phyloP scores from a whole-genome alignment of 2,329 filamentous ascomycete genomes.

The Lachnellula cervina region DNA sequence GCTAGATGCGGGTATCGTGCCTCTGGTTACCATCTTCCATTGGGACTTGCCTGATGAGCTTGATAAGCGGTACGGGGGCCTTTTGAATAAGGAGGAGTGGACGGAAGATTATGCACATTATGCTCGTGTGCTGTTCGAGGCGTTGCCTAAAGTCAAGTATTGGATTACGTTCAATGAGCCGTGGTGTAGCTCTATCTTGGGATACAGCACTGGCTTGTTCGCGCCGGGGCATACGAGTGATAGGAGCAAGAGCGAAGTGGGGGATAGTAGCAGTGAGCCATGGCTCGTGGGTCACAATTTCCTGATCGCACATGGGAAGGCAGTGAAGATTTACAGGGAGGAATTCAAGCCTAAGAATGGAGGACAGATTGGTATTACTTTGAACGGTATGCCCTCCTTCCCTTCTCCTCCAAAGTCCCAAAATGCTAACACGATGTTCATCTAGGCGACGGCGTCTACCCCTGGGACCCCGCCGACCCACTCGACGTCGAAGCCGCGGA shows the following conservation, averaged over 20 bases:
- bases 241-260: constrained; percentile 62
- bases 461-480: constrained; percentile 74
- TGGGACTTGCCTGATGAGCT: constrained; percentile 81
- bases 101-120: constrained; percentile 76
- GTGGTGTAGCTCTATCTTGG: constrained; percentile 77
- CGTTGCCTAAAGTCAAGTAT: constrained; percentile 71
- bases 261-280: constrained; percentile 71
- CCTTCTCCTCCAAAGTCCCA: background rate
- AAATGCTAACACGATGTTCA: background rate
- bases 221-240: constrained; percentile 80
- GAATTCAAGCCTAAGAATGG: constrained; percentile 70
- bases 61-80: constrained; percentile 74
- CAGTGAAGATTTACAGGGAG: constrained; percentile 76
- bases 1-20: constrained; percentile 68
- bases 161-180: constrained; percentile 94
- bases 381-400: constrained; percentile 58
- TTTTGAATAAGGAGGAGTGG: constrained; percentile 78
- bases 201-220: constrained; percentile 72
- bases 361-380: constrained; percentile 80
- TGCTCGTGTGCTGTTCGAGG: constrained; percentile 69
- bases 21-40: constrained; percentile 80
- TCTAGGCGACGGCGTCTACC: constrained; percentile 71
- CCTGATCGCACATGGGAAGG: constrained; percentile 72
- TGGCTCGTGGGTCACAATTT: constrained; percentile 81
- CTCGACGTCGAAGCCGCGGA: constrained; percentile 69